These are phyloP conservation scores for Boletellus dicymbophilus DNA, from an alignment of 1,284 basidiomycete species.

Conservation along the genomic window DNA sequence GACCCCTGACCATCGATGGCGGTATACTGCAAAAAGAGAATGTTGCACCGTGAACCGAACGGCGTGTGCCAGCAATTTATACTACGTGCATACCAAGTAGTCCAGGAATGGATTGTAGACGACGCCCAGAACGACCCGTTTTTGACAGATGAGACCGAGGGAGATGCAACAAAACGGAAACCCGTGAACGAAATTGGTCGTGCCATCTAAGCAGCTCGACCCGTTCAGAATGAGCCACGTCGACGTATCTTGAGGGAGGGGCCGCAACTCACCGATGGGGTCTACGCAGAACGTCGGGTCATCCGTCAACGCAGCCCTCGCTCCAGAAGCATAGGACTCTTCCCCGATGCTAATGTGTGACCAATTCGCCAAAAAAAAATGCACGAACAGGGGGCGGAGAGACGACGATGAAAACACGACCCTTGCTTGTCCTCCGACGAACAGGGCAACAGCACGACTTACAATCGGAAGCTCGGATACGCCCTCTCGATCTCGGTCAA, in stretches of 20 bases:
- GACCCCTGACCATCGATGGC: constrained; percentile 81
- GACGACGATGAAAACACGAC: not conserved
- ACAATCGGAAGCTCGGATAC: constrained; percentile 86
- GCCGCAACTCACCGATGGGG: constrained; percentile 60
- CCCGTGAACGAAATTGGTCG: constrained; percentile 95
- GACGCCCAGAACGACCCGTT: constrained; percentile 83
- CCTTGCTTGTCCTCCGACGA: too few relatives aligned
- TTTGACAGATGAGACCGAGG: constrained; percentile 84
- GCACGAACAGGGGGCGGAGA: too few relatives aligned
- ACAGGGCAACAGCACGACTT: constrained; percentile 42
- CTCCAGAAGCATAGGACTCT: constrained; percentile 80
- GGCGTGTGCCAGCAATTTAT: too few relatives aligned
- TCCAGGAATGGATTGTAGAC: constrained; percentile 93
- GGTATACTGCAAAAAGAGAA: constrained; percentile 69
- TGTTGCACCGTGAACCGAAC: too few relatives aligned
- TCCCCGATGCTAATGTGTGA: constrained; percentile 84
- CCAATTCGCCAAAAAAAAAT: too few relatives aligned
- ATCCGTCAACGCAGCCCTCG: constrained; percentile 74
- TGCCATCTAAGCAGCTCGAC: constrained; percentile 59
- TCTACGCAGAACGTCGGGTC: constrained; percentile 92
- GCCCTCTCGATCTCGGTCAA: constrained; percentile 62
- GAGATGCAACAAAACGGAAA: constrained; percentile 92
- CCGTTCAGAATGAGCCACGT: not conserved
- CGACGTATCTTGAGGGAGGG: too few relatives aligned
- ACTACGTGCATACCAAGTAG: constrained; percentile 60